These are phyloP conservation scores for Candida awuae DNA, from an alignment of 805 yeast genomes.

Conservation along the genomic window DNA sequence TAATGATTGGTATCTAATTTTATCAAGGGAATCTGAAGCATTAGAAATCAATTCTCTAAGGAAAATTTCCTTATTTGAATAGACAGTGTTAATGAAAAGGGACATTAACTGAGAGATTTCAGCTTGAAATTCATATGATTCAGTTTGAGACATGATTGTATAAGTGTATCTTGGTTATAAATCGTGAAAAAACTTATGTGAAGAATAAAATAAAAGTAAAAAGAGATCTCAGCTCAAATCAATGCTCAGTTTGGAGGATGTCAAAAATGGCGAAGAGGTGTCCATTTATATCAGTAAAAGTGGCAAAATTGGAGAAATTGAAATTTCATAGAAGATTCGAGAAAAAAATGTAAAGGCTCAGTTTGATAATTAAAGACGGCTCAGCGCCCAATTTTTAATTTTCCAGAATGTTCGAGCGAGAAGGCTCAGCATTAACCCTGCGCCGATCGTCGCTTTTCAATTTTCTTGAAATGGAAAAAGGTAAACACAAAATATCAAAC, in stretches of 20 bases:
- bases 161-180: not conserved
- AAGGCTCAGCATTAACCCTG: too few species aligned
- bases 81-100: slow-evolving; percentile 98
- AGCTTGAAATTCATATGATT: slow-evolving; percentile 97
- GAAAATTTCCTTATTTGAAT: slow-evolving; percentile 98
- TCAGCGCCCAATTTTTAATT: too few species aligned
- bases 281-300: not conserved
- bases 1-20: slow-evolving; percentile 94
- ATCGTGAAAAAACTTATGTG: not conserved
- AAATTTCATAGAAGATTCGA: not conserved
- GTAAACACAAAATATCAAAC: not conserved
- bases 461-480: not conserved
- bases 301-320: too few species aligned
- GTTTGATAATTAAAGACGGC: not conserved
- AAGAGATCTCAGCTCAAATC: not conserved
- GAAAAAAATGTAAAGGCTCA: not conserved
- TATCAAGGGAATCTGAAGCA: slow-evolving; percentile 98
- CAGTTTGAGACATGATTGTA: slow-evolving; percentile 40
- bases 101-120: slow-evolving; percentile 99
- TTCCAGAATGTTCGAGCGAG: not conserved
- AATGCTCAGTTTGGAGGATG: not conserved
- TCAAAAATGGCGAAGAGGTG: not conserved
- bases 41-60: slow-evolving; percentile 97
- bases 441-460: too few species aligned
- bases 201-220: not conserved